Percentiles rank a stretch among this genome's conserved stretches.
Conservation (phyloP, 352 stramenopile species). For the Pythium grandisporangium region DNA sequence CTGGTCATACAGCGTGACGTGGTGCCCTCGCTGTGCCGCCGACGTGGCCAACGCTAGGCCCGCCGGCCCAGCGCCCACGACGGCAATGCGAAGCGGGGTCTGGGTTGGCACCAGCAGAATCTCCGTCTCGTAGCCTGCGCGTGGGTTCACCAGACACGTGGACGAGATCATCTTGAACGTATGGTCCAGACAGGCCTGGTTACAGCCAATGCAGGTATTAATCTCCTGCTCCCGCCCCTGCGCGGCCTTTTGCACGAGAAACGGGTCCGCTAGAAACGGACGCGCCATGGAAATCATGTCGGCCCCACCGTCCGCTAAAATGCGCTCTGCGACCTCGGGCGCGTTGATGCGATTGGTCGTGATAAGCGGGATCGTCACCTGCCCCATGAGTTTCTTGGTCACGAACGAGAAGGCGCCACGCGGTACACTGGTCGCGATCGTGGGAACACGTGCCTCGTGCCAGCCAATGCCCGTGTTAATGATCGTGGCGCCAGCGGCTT, state of each 20-base stretch:
- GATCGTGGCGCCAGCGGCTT: constrained; percentile 91
- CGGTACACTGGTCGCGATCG: constrained; percentile 95
- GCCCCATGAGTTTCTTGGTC: constrained; percentile 86
- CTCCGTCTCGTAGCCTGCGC: constrained; percentile 92
- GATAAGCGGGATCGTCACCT: constrained; percentile 89
- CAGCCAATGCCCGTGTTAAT: constrained; percentile 99
- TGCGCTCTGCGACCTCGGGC: constrained; percentile 83
- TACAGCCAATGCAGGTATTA: constrained; percentile 98
- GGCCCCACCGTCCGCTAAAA: constrained; percentile 81
- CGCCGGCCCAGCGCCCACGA: constrained; percentile 92
- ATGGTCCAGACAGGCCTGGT: constrained; percentile 96
- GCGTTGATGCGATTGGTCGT: constrained; percentile 98
- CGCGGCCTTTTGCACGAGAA: constrained; percentile 91
- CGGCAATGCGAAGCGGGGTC: constrained; percentile 45
- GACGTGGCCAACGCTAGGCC: constrained; percentile 88
- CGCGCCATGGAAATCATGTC: constrained; percentile 85
- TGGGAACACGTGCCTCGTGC: constrained; percentile 96
- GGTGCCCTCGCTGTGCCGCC: constrained; percentile 86
- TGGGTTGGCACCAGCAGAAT: constrained; percentile 63
- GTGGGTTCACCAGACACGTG: constrained; percentile 95
- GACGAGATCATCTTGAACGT: constrained; percentile 93
- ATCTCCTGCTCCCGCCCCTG: constrained; percentile 89
- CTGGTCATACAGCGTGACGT: constrained; percentile 93
- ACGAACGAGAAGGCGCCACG: constrained; percentile 92
- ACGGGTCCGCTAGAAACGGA: constrained; percentile 93